Conservation (phyloP, 75 land plant species). For the Picea sitchensis region DNA sequence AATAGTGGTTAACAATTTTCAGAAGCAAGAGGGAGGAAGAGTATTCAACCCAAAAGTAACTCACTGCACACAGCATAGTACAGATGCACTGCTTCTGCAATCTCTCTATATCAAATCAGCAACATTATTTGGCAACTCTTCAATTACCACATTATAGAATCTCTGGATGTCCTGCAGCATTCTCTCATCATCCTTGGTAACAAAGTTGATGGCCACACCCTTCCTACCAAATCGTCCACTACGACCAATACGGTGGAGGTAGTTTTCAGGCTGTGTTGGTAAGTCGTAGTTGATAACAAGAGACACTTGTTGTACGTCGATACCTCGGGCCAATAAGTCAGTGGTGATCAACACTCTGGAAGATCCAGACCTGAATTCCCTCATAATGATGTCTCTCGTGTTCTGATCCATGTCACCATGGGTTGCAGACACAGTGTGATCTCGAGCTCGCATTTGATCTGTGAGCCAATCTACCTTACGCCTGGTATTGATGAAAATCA, state of each 20-base stretch:
- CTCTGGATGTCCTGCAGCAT: slow-evolving; percentile 71
- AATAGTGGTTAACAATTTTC: no score
- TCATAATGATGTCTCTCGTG: slow-evolving; percentile 67
- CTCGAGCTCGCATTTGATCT: slow-evolving; percentile 54
- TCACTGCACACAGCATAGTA: no score
- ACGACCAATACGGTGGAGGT: slow-evolving; percentile 83
- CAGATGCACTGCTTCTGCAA: no score
- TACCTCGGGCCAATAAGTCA: slow-evolving; percentile 72
- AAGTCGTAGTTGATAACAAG: slow-evolving; percentile 79
- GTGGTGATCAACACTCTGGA: slow-evolving; percentile 80
- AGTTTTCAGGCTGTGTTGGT: slow-evolving; percentile 84
- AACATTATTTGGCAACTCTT: slow-evolving; percentile 61
- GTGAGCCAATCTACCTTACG: slow-evolving; percentile 71
- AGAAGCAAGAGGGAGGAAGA: no score
- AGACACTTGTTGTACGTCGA: slow-evolving; percentile 83
- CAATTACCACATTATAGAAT: slow-evolving; percentile 62
- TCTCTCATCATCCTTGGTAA: slow-evolving; percentile 64
- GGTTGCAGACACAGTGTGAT: slow-evolving; percentile 68
- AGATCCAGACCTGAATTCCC: slow-evolving; percentile 81
- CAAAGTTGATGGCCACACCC: slow-evolving; percentile 74
- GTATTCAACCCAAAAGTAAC: no score
- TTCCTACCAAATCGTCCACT: slow-evolving; percentile 76
- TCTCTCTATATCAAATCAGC: slow-evolving; percentile 43
- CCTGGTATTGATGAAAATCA: slow-evolving; percentile 65
- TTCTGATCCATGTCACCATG: slow-evolving; percentile 78